Conservation (phyloP, 164 flowering plant genomes). For the Amborella trichopoda region DNA sequence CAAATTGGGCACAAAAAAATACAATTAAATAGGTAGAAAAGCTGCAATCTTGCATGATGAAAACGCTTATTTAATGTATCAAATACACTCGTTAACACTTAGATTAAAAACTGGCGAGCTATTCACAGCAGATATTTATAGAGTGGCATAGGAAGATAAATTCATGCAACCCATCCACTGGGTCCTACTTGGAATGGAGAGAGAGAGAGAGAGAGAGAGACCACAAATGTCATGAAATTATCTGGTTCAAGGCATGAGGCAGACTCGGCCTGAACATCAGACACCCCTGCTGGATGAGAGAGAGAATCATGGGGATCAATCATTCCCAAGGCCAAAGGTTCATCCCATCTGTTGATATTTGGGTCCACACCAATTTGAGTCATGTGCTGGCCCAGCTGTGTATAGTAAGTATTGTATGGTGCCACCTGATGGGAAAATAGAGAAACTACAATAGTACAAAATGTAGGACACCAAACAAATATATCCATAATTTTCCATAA, state of each 20-base stretch:
- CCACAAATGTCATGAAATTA: constrained; percentile 82
- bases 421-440: constrained; percentile 49
- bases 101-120: too few relatives aligned
- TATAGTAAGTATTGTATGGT: constrained; percentile 87
- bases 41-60: too few relatives aligned
- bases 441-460: too few relatives aligned
- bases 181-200: too few relatives aligned
- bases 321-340: constrained; percentile 70
- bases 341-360: constrained; percentile 70
- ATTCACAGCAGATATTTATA: too few relatives aligned
- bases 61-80: too few relatives aligned
- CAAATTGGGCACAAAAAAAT: not conserved
- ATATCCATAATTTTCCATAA: too few relatives aligned
- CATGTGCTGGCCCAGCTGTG: constrained; percentile 85
- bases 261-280: constrained; percentile 91
- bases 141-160: too few relatives aligned
- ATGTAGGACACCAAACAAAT: too few relatives aligned
- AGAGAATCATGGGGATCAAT: constrained; percentile 97
- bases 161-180: too few relatives aligned
- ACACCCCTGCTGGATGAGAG: constrained; percentile 95
- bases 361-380: constrained; percentile 69
- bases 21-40: too few relatives aligned
- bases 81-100: too few relatives aligned
- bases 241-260: constrained; percentile 73
- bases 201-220: constrained; percentile 17